A percentile compares a stretch with the other conserved stretches of the same genome.
Evolutionary conservation across 2,329 filamentous ascomycete species (phyloP).

Genomic region (Colletotrichum acutatum): DNA sequence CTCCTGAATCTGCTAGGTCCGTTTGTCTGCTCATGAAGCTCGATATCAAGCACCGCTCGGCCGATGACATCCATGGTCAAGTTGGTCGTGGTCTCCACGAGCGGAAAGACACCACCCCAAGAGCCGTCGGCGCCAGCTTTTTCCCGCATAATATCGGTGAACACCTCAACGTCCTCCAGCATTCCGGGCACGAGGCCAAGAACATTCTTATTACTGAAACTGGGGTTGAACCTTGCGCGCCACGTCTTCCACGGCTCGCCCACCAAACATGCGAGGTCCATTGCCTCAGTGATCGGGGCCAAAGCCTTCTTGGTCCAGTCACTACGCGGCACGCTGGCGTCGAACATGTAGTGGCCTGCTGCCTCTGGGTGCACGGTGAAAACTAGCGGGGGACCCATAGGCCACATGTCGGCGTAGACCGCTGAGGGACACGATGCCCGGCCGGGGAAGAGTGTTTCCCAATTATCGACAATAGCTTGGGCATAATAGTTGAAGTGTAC

Average conservation of each 20-base stretch:
- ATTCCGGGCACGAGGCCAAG: conserved; percentile 48
- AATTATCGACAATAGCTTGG: conserved; percentile 24
- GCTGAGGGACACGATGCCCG: conserved; percentile 43
- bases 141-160: conserved; percentile 43
- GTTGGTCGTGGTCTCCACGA: conserved; percentile 49
- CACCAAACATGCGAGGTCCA: conserved; percentile 46
- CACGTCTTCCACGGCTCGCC: conserved; percentile 44
- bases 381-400: conserved; percentile 37
- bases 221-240: conserved; percentile 47
- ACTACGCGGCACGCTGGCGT: conserved; percentile 38
- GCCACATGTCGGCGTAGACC: conserved; percentile 45
- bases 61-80: conserved; percentile 54
- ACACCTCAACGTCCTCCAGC: conserved; percentile 50
- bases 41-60: conserved; percentile 44
- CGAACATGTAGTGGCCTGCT: conserved; percentile 38
- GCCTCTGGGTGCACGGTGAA: conserved; percentile 38
- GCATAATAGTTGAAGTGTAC: conserved; percentile 20
- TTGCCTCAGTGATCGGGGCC: conserved; percentile 44
- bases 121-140: conserved; percentile 41
- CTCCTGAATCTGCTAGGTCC: conserved; percentile 18
- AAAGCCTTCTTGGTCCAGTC: conserved; percentile 42
- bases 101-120: conserved; percentile 45
- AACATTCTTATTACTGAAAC: conserved; percentile 50
- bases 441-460: conserved; percentile 15
- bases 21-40: conserved; percentile 21